A percentile compares a stretch with the other conserved stretches of the same genome.
phyloP scores from a whole-genome alignment of 495 filamentous ascomycete genomes.

The Neurospora pannonica region DNA sequence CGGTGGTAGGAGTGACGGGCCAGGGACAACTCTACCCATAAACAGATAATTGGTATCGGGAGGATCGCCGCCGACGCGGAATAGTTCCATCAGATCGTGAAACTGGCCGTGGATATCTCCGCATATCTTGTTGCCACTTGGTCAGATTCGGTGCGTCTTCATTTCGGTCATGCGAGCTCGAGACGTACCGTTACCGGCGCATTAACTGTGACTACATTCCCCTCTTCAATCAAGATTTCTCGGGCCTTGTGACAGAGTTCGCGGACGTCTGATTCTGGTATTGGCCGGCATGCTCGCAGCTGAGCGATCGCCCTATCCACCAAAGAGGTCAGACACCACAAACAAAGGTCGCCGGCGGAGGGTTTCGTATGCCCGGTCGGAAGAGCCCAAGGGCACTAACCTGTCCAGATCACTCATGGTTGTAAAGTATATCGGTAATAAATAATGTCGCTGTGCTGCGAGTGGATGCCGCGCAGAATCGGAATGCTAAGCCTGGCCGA shows the following conservation, averaged over 20 bases:
- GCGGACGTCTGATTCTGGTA: conserved; percentile 88
- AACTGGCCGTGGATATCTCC: conserved; percentile 99
- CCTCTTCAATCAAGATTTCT: conserved; percentile 94
- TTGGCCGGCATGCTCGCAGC: conserved; percentile 89
- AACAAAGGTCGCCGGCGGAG: not conserved
- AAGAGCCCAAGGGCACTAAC: conserved; percentile 6
- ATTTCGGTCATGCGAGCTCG: not conserved
- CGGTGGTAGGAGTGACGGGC: not conserved
- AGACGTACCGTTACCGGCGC: conserved; percentile 75
- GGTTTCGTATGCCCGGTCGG: conserved; percentile 41
- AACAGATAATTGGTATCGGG: conserved; percentile 98
- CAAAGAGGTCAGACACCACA: not conserved
- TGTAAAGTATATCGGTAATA: not conserved
- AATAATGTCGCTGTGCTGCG: not conserved
- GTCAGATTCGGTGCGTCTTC: not conserved
- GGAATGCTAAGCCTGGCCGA: not conserved
- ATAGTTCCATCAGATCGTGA: conserved; percentile 97
- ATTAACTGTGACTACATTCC: conserved; percentile 91
- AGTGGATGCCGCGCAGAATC: not conserved
- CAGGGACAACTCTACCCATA: conserved; percentile 52
- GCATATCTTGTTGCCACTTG: conserved; percentile 56
- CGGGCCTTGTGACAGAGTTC: conserved; percentile 97
- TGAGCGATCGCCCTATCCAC: conserved; percentile 74
- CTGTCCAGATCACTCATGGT: conserved; percentile 24
- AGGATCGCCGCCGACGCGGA: conserved; percentile 88